phyloP scores from a whole-genome alignment of 148 eudicot species.

The Rhododendron mucronatum region DNA sequence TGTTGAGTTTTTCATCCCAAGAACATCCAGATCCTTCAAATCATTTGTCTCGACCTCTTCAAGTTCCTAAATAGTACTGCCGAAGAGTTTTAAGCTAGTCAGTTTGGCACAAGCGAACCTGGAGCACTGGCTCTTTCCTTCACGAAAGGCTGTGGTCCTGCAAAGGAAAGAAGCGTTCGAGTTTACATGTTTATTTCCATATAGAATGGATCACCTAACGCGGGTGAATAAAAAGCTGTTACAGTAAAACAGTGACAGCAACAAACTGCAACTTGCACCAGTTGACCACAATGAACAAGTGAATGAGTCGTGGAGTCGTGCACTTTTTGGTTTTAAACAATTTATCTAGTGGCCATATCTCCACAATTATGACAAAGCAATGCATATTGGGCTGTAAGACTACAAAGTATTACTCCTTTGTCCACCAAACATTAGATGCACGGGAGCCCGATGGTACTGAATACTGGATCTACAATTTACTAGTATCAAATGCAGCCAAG shows the following conservation, averaged over 20 bases:
- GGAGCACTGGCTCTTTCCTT: slow-evolving; percentile 28
- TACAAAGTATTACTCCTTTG: not conserved
- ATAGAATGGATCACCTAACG: not conserved
- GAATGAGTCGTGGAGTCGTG: not conserved
- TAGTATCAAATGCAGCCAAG: not conserved
- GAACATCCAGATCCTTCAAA: not conserved
- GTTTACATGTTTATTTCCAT: not conserved
- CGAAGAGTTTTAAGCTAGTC: slow-evolving; percentile 3
- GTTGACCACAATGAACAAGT: not conserved
- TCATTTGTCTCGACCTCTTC: not conserved
- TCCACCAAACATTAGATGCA: not conserved
- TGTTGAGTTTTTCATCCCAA: not conserved
- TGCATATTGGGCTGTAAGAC: not conserved
- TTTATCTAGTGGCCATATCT: not conserved
- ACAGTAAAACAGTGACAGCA: not conserved
- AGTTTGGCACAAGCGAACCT: slow-evolving; percentile 9
- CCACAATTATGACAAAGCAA: not conserved
- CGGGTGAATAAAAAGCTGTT: not conserved
- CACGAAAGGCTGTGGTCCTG: slow-evolving; percentile 39
- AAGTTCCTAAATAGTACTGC: not conserved
- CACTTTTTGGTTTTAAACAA: not conserved
- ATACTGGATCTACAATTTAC: not conserved
- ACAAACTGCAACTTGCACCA: not conserved
- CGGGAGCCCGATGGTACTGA: not conserved
- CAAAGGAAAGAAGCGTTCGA: not conserved